phyloP scores from a whole-genome alignment of 805 yeast species.

The Lachancea dasiensis region DNA sequence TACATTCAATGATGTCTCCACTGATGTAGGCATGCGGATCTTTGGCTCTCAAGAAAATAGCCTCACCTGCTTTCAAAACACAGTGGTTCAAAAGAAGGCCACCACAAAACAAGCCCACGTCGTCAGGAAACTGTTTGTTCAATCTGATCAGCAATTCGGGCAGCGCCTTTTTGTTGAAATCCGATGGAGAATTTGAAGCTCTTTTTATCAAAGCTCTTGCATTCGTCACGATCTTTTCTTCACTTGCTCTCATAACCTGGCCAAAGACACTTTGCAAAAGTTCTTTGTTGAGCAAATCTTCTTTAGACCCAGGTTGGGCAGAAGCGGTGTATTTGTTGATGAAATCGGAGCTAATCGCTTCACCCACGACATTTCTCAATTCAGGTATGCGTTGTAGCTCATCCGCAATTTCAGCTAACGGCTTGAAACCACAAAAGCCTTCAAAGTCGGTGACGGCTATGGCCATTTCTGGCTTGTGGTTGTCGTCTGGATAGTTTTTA shows the following conservation, averaged over 20 bases:
- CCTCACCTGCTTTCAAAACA: constrained; percentile 78
- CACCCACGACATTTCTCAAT: constrained; percentile 63
- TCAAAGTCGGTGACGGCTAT: constrained; percentile 93
- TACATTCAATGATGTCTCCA: constrained; percentile 98
- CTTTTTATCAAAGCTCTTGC: constrained; percentile 64
- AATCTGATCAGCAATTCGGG: constrained; percentile 72
- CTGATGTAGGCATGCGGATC: constrained; percentile 97
- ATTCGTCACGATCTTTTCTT: constrained; percentile 45
- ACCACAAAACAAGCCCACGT: constrained; percentile 94
- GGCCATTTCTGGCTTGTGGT: constrained; percentile 99
- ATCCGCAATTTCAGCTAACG: constrained; percentile 66
- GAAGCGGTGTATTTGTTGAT: constrained; percentile 39
- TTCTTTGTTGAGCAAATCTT: constrained; percentile 52
- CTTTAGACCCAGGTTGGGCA: constrained; percentile 44
- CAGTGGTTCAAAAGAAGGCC: constrained; percentile 89
- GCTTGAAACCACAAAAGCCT: constrained; percentile 97
- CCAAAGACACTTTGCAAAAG: constrained; percentile 72
- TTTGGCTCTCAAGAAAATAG: constrained; percentile 92
- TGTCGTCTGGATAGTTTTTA: constrained; percentile 91
- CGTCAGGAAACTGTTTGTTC: constrained; percentile 85
- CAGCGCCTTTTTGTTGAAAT: constrained; percentile 48
- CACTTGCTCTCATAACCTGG: constrained; percentile 78
- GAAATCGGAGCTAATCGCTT: constrained; percentile 50
- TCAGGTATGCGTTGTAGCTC: constrained; percentile 74
- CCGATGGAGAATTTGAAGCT: constrained; percentile 51